Evolutionary conservation across 2,329 filamentous ascomycete species (phyloP), one percentile per base, ranked within the genome.

Genomic region (Trichoderma sp.): DNA sequence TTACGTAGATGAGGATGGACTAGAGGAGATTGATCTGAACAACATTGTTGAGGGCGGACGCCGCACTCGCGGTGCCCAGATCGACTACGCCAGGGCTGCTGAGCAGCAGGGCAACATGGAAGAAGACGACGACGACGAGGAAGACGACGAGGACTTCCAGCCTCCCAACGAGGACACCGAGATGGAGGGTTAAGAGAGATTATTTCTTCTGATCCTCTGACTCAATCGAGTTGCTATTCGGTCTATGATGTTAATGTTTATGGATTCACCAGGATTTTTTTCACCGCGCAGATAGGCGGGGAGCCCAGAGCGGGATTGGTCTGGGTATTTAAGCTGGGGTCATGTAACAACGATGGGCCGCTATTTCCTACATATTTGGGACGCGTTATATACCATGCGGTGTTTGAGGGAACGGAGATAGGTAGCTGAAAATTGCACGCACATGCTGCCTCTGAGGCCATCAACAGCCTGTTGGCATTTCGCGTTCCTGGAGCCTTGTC

Each of bases 21-120:
- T 97, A 86, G 92, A 96, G 79, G 94, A 95, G 82, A 97, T 99
- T 79, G 93, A 97, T 79, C 84, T 88, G 69, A 88, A 88, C 79
- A 98, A 98, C 87, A 97, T 98, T 80, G 89, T 98, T 78, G 80
- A 83, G 70, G 87, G 86, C 73, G 91, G 91, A 72, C 88, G 90
- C 76, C 95, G 96, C 81, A 98, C 95, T 72, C 95, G 95, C 77
- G 94, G 94, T 78, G 92, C 93, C 81, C 87, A 90, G 77, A 97
- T 98, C 79, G 93, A 98, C 86, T 98, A 93, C 82, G 91, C 92
- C 76, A 94, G 97, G 84, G 94, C 94, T 24, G 93, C 93, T 31
- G 86, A 92, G 81, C 89, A 97, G 81, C n/a, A n/a, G n/a, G n/a
- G n/a, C n/a, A n/a, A n/a, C n/a, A 88, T 85, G 72, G 88, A 89